Conservation (phyloP, 2,329 filamentous ascomycete species). For the Diplodia mutila region DNA sequence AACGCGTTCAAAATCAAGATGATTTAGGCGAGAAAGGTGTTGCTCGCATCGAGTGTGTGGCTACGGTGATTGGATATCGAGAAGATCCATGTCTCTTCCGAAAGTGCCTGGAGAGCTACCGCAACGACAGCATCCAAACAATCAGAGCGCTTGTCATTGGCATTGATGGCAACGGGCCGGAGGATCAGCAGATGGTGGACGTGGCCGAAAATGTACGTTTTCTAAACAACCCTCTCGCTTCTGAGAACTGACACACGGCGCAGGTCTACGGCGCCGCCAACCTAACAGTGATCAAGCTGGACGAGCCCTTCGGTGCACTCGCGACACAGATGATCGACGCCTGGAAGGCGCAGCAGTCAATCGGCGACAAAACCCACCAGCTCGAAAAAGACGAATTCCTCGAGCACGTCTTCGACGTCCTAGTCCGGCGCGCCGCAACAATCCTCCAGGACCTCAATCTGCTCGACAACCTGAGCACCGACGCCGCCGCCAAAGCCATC, state of each 20-base stretch:
- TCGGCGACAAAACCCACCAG: background rate
- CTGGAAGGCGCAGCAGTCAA: background rate
- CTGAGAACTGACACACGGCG: background rate
- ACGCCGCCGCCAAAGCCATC: slow-evolving; percentile 30
- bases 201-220: slow-evolving; percentile 34
- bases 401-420: slow-evolving; percentile 32
- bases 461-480: background rate
- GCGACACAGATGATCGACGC: background rate
- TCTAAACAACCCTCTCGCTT: background rate
- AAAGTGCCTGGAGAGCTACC: slow-evolving; percentile 38
- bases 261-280: background rate
- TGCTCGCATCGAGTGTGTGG: slow-evolving; percentile 31
- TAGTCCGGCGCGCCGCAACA: slow-evolving; percentile 27
- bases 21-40: background rate
- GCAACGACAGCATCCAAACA: slow-evolving; percentile 30
- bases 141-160: slow-evolving; percentile 33
- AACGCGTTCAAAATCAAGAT: background rate
- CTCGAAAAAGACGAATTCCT: slow-evolving; percentile 28
- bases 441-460: background rate
- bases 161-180: slow-evolving; percentile 36
- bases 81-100: slow-evolving; percentile 38
- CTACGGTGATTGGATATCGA: slow-evolving; percentile 38
- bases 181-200: slow-evolving; percentile 38
- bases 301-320: slow-evolving; percentile 33
- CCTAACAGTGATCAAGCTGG: slow-evolving; percentile 29